Conservation (phyloP, 768 basidiomycete genomes). For the Cantharellus anzutake region DNA sequence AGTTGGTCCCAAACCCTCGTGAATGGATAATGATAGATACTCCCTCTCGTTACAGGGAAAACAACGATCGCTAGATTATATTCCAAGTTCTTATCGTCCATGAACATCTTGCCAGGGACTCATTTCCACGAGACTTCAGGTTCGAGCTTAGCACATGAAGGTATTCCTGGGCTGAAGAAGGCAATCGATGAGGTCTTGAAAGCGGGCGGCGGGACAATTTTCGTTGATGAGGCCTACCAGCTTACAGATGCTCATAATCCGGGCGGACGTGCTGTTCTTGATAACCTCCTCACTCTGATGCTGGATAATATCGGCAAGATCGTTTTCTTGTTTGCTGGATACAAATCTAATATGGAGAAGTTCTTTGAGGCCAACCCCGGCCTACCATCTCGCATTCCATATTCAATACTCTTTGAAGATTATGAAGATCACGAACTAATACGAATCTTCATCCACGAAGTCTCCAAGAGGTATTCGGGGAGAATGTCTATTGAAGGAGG, state of each 20-base stretch:
- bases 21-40: neutral
- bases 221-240: conserved; percentile 58
- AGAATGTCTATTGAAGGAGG: conserved; percentile 39
- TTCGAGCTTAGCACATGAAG: conserved; percentile 35
- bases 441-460: conserved; percentile 28
- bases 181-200: conserved; percentile 26
- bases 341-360: conserved; percentile 52
- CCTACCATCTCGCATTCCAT: conserved; percentile 45
- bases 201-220: conserved; percentile 43
- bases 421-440: conserved; percentile 39
- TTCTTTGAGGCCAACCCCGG: conserved; percentile 67
- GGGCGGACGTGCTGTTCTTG: conserved; percentile 38
- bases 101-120: conserved; percentile 32
- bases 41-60: conserved; percentile 27
- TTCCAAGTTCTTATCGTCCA: conserved; percentile 38
- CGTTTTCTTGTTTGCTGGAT: conserved; percentile 54
- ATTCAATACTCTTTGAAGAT: conserved; percentile 37
- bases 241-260: conserved; percentile 30
- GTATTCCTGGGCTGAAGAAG: conserved; percentile 33
- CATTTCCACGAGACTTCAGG: conserved; percentile 46
- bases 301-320: conserved; percentile 45
- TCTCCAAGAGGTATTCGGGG: conserved; percentile 29
- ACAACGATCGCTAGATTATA: conserved; percentile 50
- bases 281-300: conserved; percentile 57
- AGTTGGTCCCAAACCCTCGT: conserved; percentile 5